Base-by-base conservation (phyloP, 2,329 filamentous ascomycete species). In the Colletotrichum melonis region DNA sequence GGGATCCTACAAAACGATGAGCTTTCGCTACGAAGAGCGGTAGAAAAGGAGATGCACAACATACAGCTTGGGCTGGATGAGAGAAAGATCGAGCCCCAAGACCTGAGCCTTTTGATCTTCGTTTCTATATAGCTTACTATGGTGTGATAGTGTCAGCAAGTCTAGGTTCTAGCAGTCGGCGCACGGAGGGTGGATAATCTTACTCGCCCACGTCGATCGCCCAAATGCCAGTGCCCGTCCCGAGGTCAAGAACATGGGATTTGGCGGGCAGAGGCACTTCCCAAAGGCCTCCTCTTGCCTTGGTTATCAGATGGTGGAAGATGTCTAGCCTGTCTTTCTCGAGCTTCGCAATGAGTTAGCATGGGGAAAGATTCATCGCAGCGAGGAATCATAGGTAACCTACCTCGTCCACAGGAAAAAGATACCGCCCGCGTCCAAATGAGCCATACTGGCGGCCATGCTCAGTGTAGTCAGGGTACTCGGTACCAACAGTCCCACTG, bases 141-240 rank as follows among this genome's bases (percentile, higher is more conserved):
- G 49, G n/a, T 12, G 28, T 12, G 28, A 52, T 16, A 4, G 9
- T 46, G 35, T 74, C 42, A 74, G 72, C 67, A 19, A 46, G 92
- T 91, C 63, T 88, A 7, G 9, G 54, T 42, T 59, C 22, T 57
- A 26, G 16, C n/a, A 54, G 12, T 22, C 38, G 35, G 35, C 16
- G 60, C 30, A n/a, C 22, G 32, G 30, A 30, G 16, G n/a, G 46
- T 46, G 30, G 54, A 30, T 49, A 6, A 16, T 81, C 90, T 84
- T 86, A 94, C 89, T 93, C 92, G 75, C 93, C 93, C 84, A 98
- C 93, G 76, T 96, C 93, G 77, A 97, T 94, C 54, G 93, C 91
- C 96, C 96, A 98, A 74, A 97, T 96, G 52, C 95, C 95, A 1
- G 95, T 97, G 24, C 95, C 96, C 75, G 93, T 95, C 55, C 95